These are phyloP conservation scores for Dendrobium catenatum DNA, from an alignment of 106 monocot genomes.

Conservation along the genomic window DNA sequence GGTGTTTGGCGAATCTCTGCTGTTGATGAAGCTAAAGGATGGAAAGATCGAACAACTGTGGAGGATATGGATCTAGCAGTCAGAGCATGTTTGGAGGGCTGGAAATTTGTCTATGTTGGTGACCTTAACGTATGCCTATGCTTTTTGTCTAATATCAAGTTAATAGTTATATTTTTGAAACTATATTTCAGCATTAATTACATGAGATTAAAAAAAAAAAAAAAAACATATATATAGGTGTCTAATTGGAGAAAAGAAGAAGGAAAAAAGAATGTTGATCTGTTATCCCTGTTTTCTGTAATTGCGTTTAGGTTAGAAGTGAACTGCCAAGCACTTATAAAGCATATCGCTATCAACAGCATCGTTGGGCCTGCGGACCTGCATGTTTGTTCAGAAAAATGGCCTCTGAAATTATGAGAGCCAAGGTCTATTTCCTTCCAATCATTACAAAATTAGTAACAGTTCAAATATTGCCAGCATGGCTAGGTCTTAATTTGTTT, in stretches of 20 bases:
- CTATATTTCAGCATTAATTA: no score
- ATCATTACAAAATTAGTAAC: neutral
- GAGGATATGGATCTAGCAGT: conserved; percentile 11
- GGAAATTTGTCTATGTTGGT: conserved; percentile 5
- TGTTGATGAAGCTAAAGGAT: conserved; percentile 2
- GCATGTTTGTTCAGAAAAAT: conserved; percentile 18
- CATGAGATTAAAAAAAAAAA: no score
- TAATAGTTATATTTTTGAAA: no score
- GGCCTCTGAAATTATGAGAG: conserved; percentile 1
- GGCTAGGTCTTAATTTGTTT: neutral
- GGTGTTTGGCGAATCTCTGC: conserved; percentile 8
- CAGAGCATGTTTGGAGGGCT: neutral
- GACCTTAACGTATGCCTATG: neutral
- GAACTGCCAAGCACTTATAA: conserved; percentile 21
- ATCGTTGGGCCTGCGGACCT: conserved; percentile 21
- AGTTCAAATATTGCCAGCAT: neutral
- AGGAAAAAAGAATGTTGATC: neutral
- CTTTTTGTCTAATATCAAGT: neutral
- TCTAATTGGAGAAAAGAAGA: neutral
- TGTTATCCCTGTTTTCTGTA: neutral
- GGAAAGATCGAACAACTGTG: conserved; percentile 7
- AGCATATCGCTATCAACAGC: conserved; percentile 15
- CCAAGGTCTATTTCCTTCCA: conserved; percentile 8
- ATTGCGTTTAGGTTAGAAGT: conserved; percentile 10
- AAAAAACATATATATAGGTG: neutral